A percentile compares a stretch with the other conserved stretches of the same genome.
phyloP scores from a whole-genome alignment of 2,329 filamentous ascomycete species.

The Fusarium nurragi region DNA sequence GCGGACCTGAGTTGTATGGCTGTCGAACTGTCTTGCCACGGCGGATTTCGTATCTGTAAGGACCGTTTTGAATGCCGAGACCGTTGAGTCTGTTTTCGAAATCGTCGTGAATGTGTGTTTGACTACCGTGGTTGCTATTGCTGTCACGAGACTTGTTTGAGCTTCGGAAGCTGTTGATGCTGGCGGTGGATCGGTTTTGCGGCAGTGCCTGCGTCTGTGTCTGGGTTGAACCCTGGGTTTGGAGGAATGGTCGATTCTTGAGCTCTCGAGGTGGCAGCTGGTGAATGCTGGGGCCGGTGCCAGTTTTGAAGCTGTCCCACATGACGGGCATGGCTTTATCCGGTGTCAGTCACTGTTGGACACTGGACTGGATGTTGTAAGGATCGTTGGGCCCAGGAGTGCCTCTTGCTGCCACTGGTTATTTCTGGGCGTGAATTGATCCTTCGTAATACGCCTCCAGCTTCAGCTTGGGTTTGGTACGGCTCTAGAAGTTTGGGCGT shows the following conservation, averaged over 20 bases:
- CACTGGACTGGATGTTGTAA: slow-evolving; percentile 13
- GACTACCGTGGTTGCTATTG: slow-evolving; percentile 21
- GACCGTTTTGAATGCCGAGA: slow-evolving; percentile 43
- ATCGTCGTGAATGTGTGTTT: slow-evolving; percentile 35
- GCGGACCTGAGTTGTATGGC: slow-evolving; percentile 27
- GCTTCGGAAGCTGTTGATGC: slow-evolving; percentile 22
- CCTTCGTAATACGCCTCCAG: slow-evolving; percentile 16
- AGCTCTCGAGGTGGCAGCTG: slow-evolving; percentile 41
- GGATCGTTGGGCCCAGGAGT: slow-evolving; percentile 10
- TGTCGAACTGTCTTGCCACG: slow-evolving; percentile 48
- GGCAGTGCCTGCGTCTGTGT: slow-evolving; percentile 16
- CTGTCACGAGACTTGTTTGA: slow-evolving; percentile 26
- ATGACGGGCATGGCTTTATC: slow-evolving; percentile 41
- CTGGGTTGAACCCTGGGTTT: slow-evolving; percentile 14
- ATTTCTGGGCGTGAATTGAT: slow-evolving; percentile 32
- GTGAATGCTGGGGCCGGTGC: slow-evolving; percentile 33
- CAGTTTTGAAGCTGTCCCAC: slow-evolving; percentile 43
- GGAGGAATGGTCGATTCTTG: slow-evolving; percentile 44
- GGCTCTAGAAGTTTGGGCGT: slow-evolving; percentile 17
- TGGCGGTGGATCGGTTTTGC: slow-evolving; percentile 27
- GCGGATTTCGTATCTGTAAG: slow-evolving; percentile 46
- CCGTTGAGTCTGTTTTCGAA: slow-evolving; percentile 45
- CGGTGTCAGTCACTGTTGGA: slow-evolving; percentile 4
- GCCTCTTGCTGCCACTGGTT: slow-evolving; percentile 33
- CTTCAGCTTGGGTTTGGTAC: slow-evolving; percentile 12